phyloP scores from a whole-genome alignment of 495 filamentous ascomycete genomes.

The Aspergillus campestris region DNA sequence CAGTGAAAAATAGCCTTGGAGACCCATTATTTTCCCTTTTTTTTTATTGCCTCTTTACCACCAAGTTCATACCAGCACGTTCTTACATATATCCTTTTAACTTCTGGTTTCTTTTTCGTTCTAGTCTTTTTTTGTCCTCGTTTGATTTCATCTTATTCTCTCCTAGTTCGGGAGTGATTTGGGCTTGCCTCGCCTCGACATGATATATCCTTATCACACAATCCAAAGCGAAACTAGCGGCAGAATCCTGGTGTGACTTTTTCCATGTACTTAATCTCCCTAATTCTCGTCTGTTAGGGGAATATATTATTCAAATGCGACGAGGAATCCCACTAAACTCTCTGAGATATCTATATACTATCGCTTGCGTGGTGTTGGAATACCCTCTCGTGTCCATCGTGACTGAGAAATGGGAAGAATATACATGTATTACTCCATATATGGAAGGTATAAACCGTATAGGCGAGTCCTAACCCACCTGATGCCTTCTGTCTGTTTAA shows the following conservation, averaged over 20 bases:
- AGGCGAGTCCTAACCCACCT: too few relatives aligned
- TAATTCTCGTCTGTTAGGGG: slow-evolving; percentile 25
- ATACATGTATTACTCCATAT: too few relatives aligned
- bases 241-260: slow-evolving; percentile 21
- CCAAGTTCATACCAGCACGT: slow-evolving; percentile 30
- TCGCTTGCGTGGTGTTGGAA: too few relatives aligned
- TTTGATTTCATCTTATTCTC: slow-evolving; percentile 16
- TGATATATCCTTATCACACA: slow-evolving; percentile 21
- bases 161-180: slow-evolving; percentile 7
- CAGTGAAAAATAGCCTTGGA: slow-evolving; percentile 7
- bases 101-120: slow-evolving; percentile 24
- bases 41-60: slow-evolving; percentile 10
- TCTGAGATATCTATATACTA: too few relatives aligned
- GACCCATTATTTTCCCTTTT: slow-evolving; percentile 7
- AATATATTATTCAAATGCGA: slow-evolving; percentile 1
- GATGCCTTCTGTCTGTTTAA: too few relatives aligned
- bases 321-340: too few relatives aligned
- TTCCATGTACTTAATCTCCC: slow-evolving; percentile 38
- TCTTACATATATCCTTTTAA: slow-evolving; percentile 42
- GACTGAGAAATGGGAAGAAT: too few relatives aligned
- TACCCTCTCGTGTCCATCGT: too few relatives aligned
- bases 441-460: too few relatives aligned
- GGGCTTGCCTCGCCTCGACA: slow-evolving; percentile 20
- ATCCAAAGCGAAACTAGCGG: slow-evolving; percentile 23
- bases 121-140: slow-evolving; percentile 4